Evolutionary conservation across 805 yeast species (phyloP).

Genomic region (Vanderwaltozyma verrucispora): DNA sequence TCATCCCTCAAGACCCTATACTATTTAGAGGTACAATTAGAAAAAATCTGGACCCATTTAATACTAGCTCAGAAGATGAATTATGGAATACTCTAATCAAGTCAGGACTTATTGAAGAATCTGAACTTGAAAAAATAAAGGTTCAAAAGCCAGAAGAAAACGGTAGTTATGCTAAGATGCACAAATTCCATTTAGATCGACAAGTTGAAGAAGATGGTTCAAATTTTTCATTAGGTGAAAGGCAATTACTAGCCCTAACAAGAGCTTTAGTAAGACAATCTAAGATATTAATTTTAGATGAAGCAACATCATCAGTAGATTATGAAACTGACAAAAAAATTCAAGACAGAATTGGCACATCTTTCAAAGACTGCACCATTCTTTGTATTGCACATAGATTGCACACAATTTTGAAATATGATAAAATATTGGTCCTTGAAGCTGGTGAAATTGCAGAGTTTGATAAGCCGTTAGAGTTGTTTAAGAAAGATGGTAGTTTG

Average conservation of each 20-base stretch:
- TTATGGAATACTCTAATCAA: constrained; percentile 54
- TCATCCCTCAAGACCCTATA: constrained; percentile 77
- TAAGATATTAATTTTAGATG: constrained; percentile 55
- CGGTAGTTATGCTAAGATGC: constrained; percentile 26
- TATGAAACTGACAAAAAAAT: constrained; percentile 58
- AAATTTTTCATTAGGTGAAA: constrained; percentile 63
- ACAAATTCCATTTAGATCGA: constrained; percentile 52
- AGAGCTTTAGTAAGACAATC: constrained; percentile 58
- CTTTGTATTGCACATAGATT: constrained; percentile 66
- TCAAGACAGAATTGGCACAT: constrained; percentile 46
- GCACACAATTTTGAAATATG: constrained; percentile 49
- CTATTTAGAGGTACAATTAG: constrained; percentile 62
- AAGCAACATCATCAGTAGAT: constrained; percentile 70
- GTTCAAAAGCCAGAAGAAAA: constrained; percentile 23
- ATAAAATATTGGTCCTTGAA: constrained; percentile 50
- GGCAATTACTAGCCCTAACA: constrained; percentile 58
- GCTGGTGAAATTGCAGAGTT: constrained; percentile 44
- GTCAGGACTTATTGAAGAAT: constrained; percentile 44
- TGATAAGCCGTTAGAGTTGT: constrained; percentile 43
- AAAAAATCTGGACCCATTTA: constrained; percentile 63
- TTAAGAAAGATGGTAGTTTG: constrained; percentile 31
- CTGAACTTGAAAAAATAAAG: constrained; percentile 27
- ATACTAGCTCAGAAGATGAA: constrained; percentile 42
- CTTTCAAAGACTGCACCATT: constrained; percentile 53
- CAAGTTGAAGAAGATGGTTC: constrained; percentile 56